phyloP scores from a whole-genome alignment of 2,329 filamentous ascomycete species.

The Aspergillus calidoustus region DNA sequence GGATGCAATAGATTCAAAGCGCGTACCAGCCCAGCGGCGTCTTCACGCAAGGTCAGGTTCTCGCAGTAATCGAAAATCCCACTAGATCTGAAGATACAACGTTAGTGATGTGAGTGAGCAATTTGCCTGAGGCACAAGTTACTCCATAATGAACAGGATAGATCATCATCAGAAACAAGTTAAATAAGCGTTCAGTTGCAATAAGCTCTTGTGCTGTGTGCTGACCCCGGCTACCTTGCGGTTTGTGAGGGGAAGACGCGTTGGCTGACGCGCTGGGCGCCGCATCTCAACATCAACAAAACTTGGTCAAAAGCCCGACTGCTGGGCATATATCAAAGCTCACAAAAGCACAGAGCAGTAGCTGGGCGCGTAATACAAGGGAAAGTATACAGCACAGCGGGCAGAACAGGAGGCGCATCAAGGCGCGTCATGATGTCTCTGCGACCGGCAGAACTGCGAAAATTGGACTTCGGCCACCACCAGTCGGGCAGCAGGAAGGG shows the following conservation, averaged over 20 bases:
- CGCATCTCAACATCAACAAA: slow-evolving; percentile 22
- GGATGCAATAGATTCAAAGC: background rate
- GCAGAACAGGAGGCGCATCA: slow-evolving; percentile 20
- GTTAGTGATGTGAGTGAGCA: slow-evolving; percentile 13
- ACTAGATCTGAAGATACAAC: slow-evolving; percentile 1
- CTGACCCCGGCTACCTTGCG: background rate
- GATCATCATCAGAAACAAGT: background rate
- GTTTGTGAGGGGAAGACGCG: slow-evolving; percentile 30
- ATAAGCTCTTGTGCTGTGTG: slow-evolving; percentile 20
- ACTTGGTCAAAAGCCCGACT: background rate
- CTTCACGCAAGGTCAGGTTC: background rate
- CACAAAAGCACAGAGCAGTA: background rate
- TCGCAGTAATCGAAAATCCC: background rate
- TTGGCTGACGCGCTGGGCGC: slow-evolving; percentile 33
- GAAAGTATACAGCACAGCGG: background rate
- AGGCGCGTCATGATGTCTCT: slow-evolving; percentile 35
- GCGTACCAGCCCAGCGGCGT: slow-evolving; percentile 8
- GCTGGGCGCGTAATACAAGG: background rate
- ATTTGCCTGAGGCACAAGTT: background rate
- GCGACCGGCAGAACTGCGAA: slow-evolving; percentile 32
- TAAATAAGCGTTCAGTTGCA: background rate
- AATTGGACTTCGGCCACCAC: slow-evolving; percentile 22
- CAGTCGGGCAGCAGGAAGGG: slow-evolving; percentile 19
- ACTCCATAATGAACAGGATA: background rate
- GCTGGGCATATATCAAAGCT: slow-evolving; percentile 5